Evolutionary conservation across 495 filamentous ascomycete species (phyloP), one percentile per base, ranked within the genome.

Genomic region (Neurospora sp.): DNA sequence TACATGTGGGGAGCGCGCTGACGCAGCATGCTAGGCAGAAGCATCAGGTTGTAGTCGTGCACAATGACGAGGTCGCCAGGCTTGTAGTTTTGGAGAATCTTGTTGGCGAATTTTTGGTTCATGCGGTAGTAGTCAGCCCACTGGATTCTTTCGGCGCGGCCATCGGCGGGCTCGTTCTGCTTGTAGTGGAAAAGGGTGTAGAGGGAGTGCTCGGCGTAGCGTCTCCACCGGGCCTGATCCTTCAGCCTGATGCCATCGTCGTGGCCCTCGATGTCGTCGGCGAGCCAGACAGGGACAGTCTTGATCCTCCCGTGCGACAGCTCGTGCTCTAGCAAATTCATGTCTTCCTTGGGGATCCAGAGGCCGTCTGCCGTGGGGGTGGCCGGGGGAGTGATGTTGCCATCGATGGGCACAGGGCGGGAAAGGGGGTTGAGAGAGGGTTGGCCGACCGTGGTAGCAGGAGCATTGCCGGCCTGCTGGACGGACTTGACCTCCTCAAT

Each of bases 141-240:
- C 82, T 93, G 90, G 38, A 89, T 85, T n/a, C 91, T 88, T 78
- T 94, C 92, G 39, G 88, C 89, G 69, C 91, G 88, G 38, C 94
- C 94, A 82, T 97, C 93, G 27, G 90, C 92, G 1, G 94, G 93
- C 74, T 93, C 92, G 77, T 96, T 92, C 78, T 93, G 91, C 82
- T 94, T 97, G 83, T 98, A 98, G 80, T 98, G 95, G 82, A 97
- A 91, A 18, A 97, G 86, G 5, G 93, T 92, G 80, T 95, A 97
- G 23, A 98, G 84, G 74, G 95, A 93, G 78, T 92, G 90, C 84
- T 98, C 94, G 16, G 93, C 93, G 82, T 94, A 97, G 23, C 91
- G 87, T 74, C 93, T 89, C 95, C 94, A 97, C 72, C 93, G 84
- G 8, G 85, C 85, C 81, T 96, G 93, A 75, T 96, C 90, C 70